Evolutionary conservation across 2,329 filamentous ascomycete genomes (phyloP), one percentile per base, ranked within the genome.

Genomic region (Xylaria sp.): DNA sequence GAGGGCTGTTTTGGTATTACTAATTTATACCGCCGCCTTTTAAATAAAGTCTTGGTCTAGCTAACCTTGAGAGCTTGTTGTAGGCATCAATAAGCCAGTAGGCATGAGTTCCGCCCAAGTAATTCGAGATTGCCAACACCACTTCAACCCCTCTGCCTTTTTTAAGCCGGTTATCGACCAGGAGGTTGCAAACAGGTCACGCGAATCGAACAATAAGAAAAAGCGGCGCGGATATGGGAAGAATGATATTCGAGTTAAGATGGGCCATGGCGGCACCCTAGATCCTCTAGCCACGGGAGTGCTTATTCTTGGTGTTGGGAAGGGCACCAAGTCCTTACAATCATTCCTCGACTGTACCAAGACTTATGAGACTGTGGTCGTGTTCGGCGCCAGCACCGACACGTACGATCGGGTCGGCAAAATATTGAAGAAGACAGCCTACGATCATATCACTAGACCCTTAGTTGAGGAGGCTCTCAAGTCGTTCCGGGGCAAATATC

Each of bases 211-310:
- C 65, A 82, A 83, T 65, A 87, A 91, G 76, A 85, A 85, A 72
- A 84, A 85, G 72, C 86, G 90, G 67, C 86, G 89, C 67, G 81
- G 82, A 69, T 81, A 80, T 53, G 84, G 85, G 69, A 87, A 88
- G 77, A 85, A 85, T 72, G 83, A 86, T 1, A 78, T 90, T 5
- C 88, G 92, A 69, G 90, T 98, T 73, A 99, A 98, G 83, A 92
- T 98, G 75, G 96, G 96, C 38, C 96, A 99, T 81, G 96, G 96
- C 67, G 96, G 96, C 49, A 99, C 96, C 1, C 86, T 99, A 20
- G 96, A 99, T 76, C 96, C 96, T 29, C 86, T 97, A 74, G 96
- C 96, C 9, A 97, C 94, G 0, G 96, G 96, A 51, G 92, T 99
- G 27, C 86, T 99, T 56, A 94, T 98, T 69, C 85, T 96, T 6